These are phyloP conservation scores for Saturnispora saitoi DNA, from an alignment of 805 yeast species.

Conservation along the genomic window DNA sequence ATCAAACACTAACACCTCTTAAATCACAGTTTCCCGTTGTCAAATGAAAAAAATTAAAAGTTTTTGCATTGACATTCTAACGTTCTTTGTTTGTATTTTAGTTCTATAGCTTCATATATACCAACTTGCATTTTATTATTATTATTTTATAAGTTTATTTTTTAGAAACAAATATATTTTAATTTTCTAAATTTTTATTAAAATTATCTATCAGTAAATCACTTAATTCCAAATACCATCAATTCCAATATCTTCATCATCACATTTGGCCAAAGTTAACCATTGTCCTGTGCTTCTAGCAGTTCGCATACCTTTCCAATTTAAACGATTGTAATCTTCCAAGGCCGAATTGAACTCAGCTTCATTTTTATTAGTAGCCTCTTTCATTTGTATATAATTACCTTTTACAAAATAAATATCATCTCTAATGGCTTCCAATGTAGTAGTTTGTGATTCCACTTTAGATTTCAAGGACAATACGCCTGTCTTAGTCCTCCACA, in stretches of 20 bases:
- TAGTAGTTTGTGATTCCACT: neutral
- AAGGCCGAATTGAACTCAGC: neutral
- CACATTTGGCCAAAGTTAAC: neutral
- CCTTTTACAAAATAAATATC: constrained; percentile 24
- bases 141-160: neutral
- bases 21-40: neutral
- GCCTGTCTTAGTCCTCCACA: constrained; percentile 24
- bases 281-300: constrained; percentile 11
- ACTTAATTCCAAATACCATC: constrained; percentile 2
- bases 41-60: neutral
- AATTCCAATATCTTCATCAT: neutral
- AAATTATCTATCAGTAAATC: neutral
- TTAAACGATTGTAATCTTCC: constrained; percentile 15
- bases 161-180: neutral
- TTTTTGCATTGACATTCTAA: neutral
- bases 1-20: neutral
- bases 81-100: constrained; percentile 5
- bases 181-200: neutral
- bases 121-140: constrained; percentile 8
- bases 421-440: constrained; percentile 18
- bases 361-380: constrained; percentile 1
- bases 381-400: constrained; percentile 10
- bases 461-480: constrained; percentile 13
- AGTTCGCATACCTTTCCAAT: constrained; percentile 23
- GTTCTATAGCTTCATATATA: neutral